Percentiles rank a stretch among this genome's conserved stretches.
phyloP scores from a whole-genome alignment of 1,284 basidiomycete species.

The Thecaphora frezii region DNA sequence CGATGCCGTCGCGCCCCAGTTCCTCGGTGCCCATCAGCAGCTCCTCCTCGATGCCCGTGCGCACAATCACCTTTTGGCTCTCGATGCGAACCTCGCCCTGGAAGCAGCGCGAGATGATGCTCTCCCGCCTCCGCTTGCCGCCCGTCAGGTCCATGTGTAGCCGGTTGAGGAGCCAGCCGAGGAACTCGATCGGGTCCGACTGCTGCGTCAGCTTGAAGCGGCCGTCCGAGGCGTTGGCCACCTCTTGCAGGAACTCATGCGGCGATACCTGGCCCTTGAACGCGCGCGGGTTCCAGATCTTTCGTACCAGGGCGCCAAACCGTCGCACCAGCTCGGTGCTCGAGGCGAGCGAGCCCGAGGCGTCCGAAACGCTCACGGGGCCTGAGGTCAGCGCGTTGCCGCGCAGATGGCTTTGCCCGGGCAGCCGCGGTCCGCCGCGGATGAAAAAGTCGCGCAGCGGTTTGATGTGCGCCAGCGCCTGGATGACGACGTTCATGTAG shows the following conservation, averaged over 20 bases:
- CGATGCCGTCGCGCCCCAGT: conserved; percentile 1
- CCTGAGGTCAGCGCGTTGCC: neutral
- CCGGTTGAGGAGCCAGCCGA: conserved; percentile 91
- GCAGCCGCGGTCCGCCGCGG: conserved; percentile 11
- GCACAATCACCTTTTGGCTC: conserved; percentile 80
- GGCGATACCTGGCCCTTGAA: conserved; percentile 97
- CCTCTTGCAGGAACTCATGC: conserved; percentile 97
- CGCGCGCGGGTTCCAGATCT: conserved; percentile 77
- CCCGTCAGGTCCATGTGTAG: conserved; percentile 91
- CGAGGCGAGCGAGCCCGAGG: conserved; percentile 13
- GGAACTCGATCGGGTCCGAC: conserved; percentile 93
- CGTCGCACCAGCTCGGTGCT: conserved; percentile 77
- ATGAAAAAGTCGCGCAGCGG: conserved; percentile 77
- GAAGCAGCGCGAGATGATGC: conserved; percentile 85
- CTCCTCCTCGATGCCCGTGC: conserved; percentile 36
- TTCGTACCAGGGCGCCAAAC: conserved; percentile 75
- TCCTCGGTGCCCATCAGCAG: neutral
- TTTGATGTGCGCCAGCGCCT: conserved; percentile 85
- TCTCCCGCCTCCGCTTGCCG: conserved; percentile 34
- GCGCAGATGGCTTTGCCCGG: neutral
- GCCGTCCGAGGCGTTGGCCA: conserved; percentile 79
- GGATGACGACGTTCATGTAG: conserved; percentile 95
- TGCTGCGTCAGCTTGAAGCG: conserved; percentile 90
- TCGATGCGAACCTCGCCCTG: conserved; percentile 91
- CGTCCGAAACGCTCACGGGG: neutral